phyloP scores from a whole-genome alignment of 1,284 basidiomycete genomes.

The Wallemia hederae region DNA sequence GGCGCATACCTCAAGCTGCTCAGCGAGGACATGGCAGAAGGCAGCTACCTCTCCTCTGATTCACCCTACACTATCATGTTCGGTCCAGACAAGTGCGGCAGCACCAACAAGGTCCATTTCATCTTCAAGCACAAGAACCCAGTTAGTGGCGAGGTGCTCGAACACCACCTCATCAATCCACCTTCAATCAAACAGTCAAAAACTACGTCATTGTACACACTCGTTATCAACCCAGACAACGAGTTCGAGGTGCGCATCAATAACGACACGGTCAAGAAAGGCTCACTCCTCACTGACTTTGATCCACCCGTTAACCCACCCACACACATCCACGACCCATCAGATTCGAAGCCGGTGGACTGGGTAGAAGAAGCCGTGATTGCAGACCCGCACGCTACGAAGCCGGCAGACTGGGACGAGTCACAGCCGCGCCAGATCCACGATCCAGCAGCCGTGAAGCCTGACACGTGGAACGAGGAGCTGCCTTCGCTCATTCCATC shows the following conservation, averaged over 20 bases:
- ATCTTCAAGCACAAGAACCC: constrained; percentile 28
- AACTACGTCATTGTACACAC: constrained; percentile 68
- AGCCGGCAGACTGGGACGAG: constrained; percentile 91
- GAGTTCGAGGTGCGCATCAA: constrained; percentile 83
- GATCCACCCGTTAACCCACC: constrained; percentile 77
- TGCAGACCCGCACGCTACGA: constrained; percentile 50
- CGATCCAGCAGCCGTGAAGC: constrained; percentile 64
- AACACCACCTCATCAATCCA: constrained; percentile 71
- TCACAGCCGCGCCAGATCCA: constrained; percentile 65
- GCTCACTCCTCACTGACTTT: constrained; percentile 78
- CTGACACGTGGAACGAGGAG: constrained; percentile 82
- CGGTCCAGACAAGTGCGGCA: constrained; percentile 19
- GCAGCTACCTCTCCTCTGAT: constrained; percentile 64
- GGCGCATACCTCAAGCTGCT: constrained; percentile 97
- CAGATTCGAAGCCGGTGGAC: constrained; percentile 63
- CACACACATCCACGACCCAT: constrained; percentile 49
- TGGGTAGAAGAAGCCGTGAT: constrained; percentile 85
- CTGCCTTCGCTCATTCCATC: constrained; percentile 59
- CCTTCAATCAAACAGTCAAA: constrained; percentile 67
- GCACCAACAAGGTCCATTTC: constrained; percentile 18
- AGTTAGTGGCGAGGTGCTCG: constrained; percentile 64
- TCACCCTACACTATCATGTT: constrained; percentile 64
- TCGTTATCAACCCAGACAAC: constrained; percentile 75
- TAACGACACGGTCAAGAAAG: constrained; percentile 46
- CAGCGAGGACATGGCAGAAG: constrained; percentile 17